Percentiles rank a stretch among this genome's conserved stretches.
phyloP scores from a whole-genome alignment of 1,139 yeast genomes.

The Arxiozyma bovina region DNA sequence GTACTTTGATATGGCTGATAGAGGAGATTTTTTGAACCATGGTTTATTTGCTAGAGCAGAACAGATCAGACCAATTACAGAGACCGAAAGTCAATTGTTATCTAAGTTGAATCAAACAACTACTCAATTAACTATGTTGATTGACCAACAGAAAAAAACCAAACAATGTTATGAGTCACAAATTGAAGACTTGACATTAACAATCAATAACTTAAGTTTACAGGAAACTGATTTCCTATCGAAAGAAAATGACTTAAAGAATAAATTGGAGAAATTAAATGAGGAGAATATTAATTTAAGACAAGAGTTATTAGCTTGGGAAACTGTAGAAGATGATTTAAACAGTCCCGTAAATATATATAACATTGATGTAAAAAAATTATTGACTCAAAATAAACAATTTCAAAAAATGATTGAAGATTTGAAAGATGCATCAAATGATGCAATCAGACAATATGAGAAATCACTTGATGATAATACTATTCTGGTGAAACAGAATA shows the following conservation, averaged over 20 bases:
- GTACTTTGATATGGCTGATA: constrained; percentile 47
- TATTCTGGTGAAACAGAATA: constrained; percentile 37
- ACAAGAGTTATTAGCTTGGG: constrained; percentile 39
- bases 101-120: neutral
- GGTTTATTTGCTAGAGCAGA: constrained; percentile 53
- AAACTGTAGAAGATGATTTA: constrained; percentile 19
- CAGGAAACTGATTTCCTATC: constrained; percentile 48
- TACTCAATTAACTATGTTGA: neutral
- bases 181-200: constrained; percentile 34
- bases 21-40: constrained; percentile 28
- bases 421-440: constrained; percentile 33
- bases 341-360: constrained; percentile 11
- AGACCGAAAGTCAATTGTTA: neutral
- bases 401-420: constrained; percentile 37
- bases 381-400: constrained; percentile 31
- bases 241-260: constrained; percentile 34
- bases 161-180: neutral
- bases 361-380: constrained; percentile 18
- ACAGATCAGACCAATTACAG: neutral
- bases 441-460: constrained; percentile 34
- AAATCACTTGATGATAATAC: constrained; percentile 37
- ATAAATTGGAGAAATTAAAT: constrained; percentile 30
- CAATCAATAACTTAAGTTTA: constrained; percentile 43
- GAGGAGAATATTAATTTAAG: constrained; percentile 37
- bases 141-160: neutral